Evolutionary conservation across 805 yeast species (phyloP), one percentile per base, ranked within the genome.

Genomic region (Ogataea trehalophila): DNA sequence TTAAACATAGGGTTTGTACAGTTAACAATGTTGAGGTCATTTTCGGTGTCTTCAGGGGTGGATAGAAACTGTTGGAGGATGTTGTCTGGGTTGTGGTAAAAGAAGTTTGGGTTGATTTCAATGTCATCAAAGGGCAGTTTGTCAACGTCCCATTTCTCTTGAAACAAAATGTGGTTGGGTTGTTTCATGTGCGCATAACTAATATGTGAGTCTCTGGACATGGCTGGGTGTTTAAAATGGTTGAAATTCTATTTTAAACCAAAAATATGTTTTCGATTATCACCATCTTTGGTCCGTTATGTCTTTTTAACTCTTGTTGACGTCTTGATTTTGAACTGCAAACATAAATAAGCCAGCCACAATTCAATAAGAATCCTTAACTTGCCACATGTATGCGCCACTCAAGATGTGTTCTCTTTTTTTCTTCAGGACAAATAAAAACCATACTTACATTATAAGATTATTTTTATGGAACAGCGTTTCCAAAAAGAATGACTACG

Each of bases 111-210:
- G 33, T 57, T 55, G 31, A 65, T 49, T 16, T 65, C 69, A 2
- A 67, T 57, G 39, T 66, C 70, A 41, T 66, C 70, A 50, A 51
- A 66, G 2, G 63, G 61, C 16, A 66, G 46, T 23, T 47, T 53
- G 37, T 65, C 68, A 5, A 50, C 40, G 8, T 61, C 62, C 71
- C 70, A 67, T 31, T 51, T 55, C 46, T 67, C 70, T 31, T 52
- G 54, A 42, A 61, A 64, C 6, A 65, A 41, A n/a, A 64, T 60
- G 44, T 61, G 60, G 11, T 52, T 53, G 2, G 65, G 67, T 20
- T 61, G 53, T 9, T 54, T 48, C 67, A 66, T 61, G 43, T 67
- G 70, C 2, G 61, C 49, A 47, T 58, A 63, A 8, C 58, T 52
- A 22, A 49, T 54, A 8, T 56, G 57, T 1, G 66, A 60, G 43